These are phyloP conservation scores for Penicillium sp. DNA, from an alignment of 2,329 filamentous ascomycete species.

Conservation along the genomic window DNA sequence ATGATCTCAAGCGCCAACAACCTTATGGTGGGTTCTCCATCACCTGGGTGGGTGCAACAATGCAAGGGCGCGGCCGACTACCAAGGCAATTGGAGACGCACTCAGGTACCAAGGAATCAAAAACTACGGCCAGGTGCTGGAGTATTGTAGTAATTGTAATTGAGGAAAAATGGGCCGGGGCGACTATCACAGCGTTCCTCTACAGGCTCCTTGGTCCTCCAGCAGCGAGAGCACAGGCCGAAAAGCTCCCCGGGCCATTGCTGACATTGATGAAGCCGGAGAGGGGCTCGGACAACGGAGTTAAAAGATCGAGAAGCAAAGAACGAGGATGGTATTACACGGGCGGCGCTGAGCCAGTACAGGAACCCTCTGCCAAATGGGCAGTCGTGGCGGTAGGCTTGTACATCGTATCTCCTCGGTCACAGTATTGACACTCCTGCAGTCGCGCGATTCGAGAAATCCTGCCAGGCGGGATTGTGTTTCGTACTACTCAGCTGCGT, in stretches of 20 bases:
- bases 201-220: background rate
- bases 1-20: conserved; percentile 18
- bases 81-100: background rate
- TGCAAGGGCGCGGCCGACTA: background rate
- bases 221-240: background rate
- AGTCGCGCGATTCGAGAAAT: background rate
- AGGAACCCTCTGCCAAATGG: conserved; percentile 21
- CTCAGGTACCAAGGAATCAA: background rate
- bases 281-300: conserved; percentile 14
- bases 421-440: background rate
- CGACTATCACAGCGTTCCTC: background rate
- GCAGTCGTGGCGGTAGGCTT: conserved; percentile 31
- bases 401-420: conserved; percentile 27
- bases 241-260: conserved; percentile 8
- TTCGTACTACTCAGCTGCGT: background rate
- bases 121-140: background rate
- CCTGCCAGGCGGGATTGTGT: background rate
- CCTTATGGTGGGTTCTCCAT: too few relatives aligned
- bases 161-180: conserved; percentile 5
- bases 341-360: conserved; percentile 10
- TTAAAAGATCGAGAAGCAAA: conserved; percentile 6
- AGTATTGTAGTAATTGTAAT: background rate
- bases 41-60: background rate
- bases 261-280: conserved; percentile 8
- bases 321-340: conserved; percentile 8